Evolutionary conservation across 140 eudicot genomes (phyloP), one percentile per base, ranked within the genome.

Genomic region (Cichorium intybus): DNA sequence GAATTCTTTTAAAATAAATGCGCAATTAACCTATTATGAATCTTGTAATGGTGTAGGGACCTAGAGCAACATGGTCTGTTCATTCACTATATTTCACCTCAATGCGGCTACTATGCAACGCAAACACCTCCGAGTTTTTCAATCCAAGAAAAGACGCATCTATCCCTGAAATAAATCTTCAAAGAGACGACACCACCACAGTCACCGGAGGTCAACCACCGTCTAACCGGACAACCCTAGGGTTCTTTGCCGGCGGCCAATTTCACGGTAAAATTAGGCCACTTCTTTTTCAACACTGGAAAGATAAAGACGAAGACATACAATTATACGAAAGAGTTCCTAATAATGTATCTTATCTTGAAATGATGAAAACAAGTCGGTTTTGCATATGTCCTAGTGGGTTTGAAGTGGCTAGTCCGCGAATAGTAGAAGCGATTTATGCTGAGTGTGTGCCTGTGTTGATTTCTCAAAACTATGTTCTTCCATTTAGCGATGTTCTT

Each of bases 351-450:
- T 76, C 87, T 0, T 92, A 87, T 51, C 51, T 73, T 26, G 68
- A 74, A 20, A 83, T 85, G 95, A 76, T 92, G 79, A 82, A 59
- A 49, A 69, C 70, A 29, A 88, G 93, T 84, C 72, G 62, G 62
- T 92, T 62, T 43, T 92, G 96, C 71, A 17, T 88, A 14, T 92
- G 98, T 35, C 96, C 96, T 3, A 92, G 96, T 57, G 98, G 98
- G 8, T 71, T 56, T 48, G 98, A 92, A 76, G 98, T 85, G 17
- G 96, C 98, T 5, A 92, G 92, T 48, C 96, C 96, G 4, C 64
- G 98, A 29, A 62, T 88, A 26, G 92, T 83, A n/a, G 98, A 92
- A 76, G 96, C 95, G 0, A 81, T 92, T 4, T 88, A 88, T 21
- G 82, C 93, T 18, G 95, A 81, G 29, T 88, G 98, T 65, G 89